Evolutionary conservation across 1,284 basidiomycete species (phyloP).

Genomic region (Puccinia novopanici): DNA sequence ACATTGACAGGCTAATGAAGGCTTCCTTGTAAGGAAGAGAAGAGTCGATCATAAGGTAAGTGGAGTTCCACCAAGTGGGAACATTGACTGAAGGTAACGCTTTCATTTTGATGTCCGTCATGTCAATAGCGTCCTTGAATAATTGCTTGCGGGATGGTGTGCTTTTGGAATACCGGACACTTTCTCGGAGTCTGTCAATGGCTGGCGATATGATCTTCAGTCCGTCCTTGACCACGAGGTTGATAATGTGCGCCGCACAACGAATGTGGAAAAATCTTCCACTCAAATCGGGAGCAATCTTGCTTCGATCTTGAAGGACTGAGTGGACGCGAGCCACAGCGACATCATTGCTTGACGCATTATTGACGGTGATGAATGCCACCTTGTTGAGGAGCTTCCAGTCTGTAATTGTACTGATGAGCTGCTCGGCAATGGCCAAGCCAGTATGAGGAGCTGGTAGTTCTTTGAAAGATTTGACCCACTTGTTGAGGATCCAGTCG

Average conservation of each 20-base stretch:
- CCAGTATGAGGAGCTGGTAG: constrained; percentile 1
- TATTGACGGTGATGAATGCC: neutral
- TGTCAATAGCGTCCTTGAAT: neutral
- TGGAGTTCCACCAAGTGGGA: constrained; percentile 5
- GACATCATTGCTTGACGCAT: no score
- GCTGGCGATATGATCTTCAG: neutral
- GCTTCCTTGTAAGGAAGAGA: neutral
- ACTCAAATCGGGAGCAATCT: no score
- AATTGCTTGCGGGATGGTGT: neutral
- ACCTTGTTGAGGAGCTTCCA: neutral
- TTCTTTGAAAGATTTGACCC: neutral
- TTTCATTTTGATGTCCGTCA: neutral
- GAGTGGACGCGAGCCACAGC: neutral
- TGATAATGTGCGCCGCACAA: neutral
- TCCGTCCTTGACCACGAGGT: neutral
- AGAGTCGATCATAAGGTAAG: neutral
- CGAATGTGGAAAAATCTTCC: no score
- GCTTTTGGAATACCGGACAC: neutral
- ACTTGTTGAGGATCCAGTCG: neutral
- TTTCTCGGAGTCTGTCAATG: neutral
- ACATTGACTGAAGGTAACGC: neutral
- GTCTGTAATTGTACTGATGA: neutral
- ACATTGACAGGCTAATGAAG: neutral
- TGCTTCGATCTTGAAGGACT: no score
- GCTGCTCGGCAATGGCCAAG: neutral